These are phyloP conservation scores for Fusarium sp. DNA, from an alignment of 2,329 filamentous ascomycete species.

Conservation along the genomic window DNA sequence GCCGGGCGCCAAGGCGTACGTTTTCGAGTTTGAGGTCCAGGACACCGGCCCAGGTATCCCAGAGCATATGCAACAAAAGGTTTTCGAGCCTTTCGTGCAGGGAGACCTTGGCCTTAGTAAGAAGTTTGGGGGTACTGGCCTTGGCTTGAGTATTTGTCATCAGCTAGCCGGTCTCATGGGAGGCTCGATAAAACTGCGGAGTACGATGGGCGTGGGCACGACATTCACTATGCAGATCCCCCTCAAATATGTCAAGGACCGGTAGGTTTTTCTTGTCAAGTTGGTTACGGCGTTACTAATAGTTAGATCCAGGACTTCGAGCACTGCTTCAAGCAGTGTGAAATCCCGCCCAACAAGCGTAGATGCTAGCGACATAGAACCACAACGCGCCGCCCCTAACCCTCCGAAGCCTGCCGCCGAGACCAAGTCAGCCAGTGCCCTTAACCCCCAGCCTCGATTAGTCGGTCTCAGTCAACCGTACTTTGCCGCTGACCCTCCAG, in stretches of 20 bases:
- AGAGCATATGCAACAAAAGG: conserved; percentile 80
- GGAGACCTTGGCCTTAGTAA: conserved; percentile 91
- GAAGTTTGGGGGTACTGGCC: conserved; percentile 89
- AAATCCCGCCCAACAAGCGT: conserved; percentile 66
- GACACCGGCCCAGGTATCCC: conserved; percentile 92
- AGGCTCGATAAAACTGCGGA: conserved; percentile 80
- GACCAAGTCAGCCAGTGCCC: conserved; percentile 57
- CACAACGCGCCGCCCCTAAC: conserved; percentile 50
- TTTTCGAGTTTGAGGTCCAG: conserved; percentile 90
- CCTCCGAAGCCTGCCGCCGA: conserved; percentile 48
- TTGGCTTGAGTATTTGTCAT: conserved; percentile 90
- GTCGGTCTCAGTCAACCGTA: conserved; percentile 88
- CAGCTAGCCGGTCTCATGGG: conserved; percentile 89
- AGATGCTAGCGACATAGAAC: conserved; percentile 59
- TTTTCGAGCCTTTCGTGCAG: conserved; percentile 96
- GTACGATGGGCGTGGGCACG: conserved; percentile 80
- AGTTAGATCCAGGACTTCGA: conserved; percentile 60
- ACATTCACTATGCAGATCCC: conserved; percentile 89
- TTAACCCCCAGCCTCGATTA: conserved; percentile 81
- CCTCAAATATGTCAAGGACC: conserved; percentile 80
- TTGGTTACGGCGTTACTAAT: conserved; percentile 23
- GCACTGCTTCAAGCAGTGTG: conserved; percentile 69
- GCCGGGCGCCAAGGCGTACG: conserved; percentile 73
- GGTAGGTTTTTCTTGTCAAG: conserved; percentile 48
- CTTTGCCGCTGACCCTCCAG: conserved; percentile 68